Evolutionary conservation across 768 basidiomycete genomes (phyloP).

Genomic region (Leccinum arenicola): DNA sequence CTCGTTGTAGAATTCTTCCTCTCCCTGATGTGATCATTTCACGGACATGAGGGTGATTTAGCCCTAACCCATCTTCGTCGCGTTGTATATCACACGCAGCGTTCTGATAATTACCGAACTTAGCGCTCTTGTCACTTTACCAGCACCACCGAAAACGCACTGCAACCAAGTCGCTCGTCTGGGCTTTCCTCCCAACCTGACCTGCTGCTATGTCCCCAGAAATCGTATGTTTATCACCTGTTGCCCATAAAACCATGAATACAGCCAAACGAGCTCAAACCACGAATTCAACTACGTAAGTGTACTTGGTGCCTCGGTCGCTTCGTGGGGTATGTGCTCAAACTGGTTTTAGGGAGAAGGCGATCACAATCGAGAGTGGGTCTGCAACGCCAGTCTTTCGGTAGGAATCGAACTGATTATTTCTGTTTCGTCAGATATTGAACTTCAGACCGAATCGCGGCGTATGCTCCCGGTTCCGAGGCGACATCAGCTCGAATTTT

Average conservation of each 20-base stretch:
- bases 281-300: background rate
- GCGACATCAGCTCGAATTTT: background rate
- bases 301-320: background rate
- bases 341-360: background rate
- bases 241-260: background rate
- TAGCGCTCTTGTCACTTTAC: background rate
- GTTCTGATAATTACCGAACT: background rate
- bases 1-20: conserved; percentile 3
- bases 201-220: background rate
- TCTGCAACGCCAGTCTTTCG: accelerated
- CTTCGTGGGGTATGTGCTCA: background rate
- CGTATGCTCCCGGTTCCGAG: background rate
- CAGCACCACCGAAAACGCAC: background rate
- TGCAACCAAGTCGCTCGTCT: background rate
- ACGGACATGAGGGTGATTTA: background rate
- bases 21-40: conserved; percentile 7
- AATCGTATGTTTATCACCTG: background rate
- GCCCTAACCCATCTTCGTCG: background rate
- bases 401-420: too few species aligned
- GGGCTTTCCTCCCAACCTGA: background rate
- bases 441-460: background rate
- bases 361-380: conserved; percentile 4
- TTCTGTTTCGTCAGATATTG: background rate
- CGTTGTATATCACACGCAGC: background rate
- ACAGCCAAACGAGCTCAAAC: background rate